Base-by-base conservation (phyloP, 2,329 filamentous ascomycete genomes). In the Malbranchea zuffiana region DNA sequence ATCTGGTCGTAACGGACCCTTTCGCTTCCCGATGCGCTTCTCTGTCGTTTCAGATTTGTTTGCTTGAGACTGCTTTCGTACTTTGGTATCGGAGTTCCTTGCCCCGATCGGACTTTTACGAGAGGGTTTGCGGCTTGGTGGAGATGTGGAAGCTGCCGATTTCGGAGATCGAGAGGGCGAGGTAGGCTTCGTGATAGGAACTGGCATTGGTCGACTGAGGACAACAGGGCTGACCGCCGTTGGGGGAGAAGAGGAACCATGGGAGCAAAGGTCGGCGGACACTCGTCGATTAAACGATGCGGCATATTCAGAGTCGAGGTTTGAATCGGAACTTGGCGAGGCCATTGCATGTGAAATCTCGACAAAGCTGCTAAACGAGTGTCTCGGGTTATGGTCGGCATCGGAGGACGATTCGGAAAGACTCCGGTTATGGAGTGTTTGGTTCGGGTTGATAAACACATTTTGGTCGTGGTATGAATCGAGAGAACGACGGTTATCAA, bases 21-120 rank as follows among this genome's bases (percentile, higher is more conserved):
- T 83, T 63, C 88, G 77, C 54, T 85, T 79, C 32, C 88, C 88
- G 43, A 95, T 82, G 61, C 87, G 87, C 74, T 95, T 96, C 71
- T 95, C 88, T 25, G 72, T 72, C 8, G 74, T 74, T 48, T 92
- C 84, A 62, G 82, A 86, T 68, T 88, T 92, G 51, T 76, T 78
- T 42, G 72, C 75, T 43, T 71, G 82, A 45, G 67, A 79, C 42
- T 56, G 70, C 61, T 85, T 85, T 62, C 83, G 83, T 50, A 86
- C 80, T 50, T 88, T 82, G 6, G 82, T 74, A 64, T 94, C 93
- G 24, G 82, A 76, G 1, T 80, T 74, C 68, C 94, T 94, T 47
- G 80, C 70, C 40, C 80, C 69, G 44, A 80, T 82, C 2, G 81
- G 81, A 56, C 80, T 90, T 65, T 82, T 84, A 47, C 78, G 59